Evolutionary conservation across 2,329 filamentous ascomycete species (phyloP).

Genomic region (Alternaria sp.): DNA sequence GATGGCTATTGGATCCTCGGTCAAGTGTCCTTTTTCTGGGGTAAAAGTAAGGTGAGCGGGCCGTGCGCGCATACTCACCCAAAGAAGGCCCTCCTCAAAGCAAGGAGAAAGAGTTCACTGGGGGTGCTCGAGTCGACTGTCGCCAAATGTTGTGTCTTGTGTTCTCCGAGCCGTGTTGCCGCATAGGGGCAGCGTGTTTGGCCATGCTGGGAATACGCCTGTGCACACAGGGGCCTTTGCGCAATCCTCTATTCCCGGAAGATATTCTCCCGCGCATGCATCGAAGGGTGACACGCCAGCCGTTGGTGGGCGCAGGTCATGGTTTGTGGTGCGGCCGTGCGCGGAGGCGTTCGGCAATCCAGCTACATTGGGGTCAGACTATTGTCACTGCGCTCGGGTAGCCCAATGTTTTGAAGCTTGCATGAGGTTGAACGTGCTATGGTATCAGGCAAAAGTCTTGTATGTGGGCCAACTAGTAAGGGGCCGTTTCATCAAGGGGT

Average conservation of each 20-base stretch:
- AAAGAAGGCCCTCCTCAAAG: constrained; percentile 4
- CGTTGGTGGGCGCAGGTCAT: constrained; percentile 9
- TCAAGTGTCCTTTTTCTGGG: constrained; percentile 21
- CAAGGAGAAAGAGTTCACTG: neutral
- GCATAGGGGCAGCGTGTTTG: neutral
- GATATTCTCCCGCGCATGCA: constrained; percentile 2
- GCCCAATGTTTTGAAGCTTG: constrained; percentile 14
- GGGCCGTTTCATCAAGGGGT: no score
- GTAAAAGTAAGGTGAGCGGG: constrained; percentile 13
- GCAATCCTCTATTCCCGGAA: neutral
- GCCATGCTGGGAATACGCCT: neutral
- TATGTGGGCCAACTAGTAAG: no score
- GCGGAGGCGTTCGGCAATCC: constrained; percentile 3
- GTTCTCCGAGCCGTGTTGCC: neutral
- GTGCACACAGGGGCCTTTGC: neutral
- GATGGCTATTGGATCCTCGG: neutral
- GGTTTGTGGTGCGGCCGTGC: constrained; percentile 8
- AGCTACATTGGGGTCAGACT: constrained; percentile 5
- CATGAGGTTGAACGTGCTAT: neutral
- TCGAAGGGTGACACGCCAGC: constrained; percentile 1
- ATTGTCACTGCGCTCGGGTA: constrained; percentile 12
- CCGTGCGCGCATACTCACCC: constrained; percentile 12
- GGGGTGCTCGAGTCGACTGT: neutral
- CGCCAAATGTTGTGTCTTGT: neutral
- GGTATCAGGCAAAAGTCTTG: no score